Evolutionary conservation across 1,139 yeast genomes (phyloP).

Genomic region (Nakaseomyces uthaithaninus): DNA sequence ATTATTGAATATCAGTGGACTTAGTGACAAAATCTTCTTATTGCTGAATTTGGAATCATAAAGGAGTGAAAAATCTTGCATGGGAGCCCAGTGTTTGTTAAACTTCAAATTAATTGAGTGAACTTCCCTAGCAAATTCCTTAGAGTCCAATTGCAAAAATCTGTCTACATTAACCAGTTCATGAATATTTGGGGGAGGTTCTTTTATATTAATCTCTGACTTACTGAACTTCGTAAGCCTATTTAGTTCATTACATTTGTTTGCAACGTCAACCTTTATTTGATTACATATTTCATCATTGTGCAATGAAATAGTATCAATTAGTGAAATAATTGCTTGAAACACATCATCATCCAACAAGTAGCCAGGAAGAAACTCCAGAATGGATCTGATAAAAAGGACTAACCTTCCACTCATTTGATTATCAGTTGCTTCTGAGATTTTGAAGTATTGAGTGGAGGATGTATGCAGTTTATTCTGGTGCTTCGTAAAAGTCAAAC

Average conservation of each 20-base stretch:
- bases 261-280: conserved; percentile 37
- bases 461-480: conserved; percentile 16
- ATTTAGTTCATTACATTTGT: conserved; percentile 38
- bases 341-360: conserved; percentile 43
- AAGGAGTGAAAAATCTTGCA: conserved; percentile 51
- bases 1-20: conserved; percentile 62
- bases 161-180: conserved; percentile 27
- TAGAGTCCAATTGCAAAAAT: conserved; percentile 42
- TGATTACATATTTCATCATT: conserved; percentile 40
- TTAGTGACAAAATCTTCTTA: conserved; percentile 19
- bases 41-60: conserved; percentile 41
- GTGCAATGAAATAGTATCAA: conserved; percentile 40
- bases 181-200: conserved; percentile 10
- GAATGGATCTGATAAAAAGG: conserved; percentile 39
- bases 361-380: conserved; percentile 47
- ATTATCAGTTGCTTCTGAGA: conserved; percentile 32
- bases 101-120: conserved; percentile 51
- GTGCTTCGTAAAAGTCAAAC: conserved; percentile 33
- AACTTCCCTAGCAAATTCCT: conserved; percentile 47
- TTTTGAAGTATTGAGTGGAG: conserved; percentile 19
- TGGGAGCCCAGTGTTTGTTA: conserved; percentile 66
- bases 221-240: conserved; percentile 29
- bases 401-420: conserved; percentile 40
- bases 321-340: conserved; percentile 37
- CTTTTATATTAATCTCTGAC: neutral